Evolutionary conservation across 2,329 filamentous ascomycete species (phyloP).

Genomic region (Coniochaeta ligniaria): DNA sequence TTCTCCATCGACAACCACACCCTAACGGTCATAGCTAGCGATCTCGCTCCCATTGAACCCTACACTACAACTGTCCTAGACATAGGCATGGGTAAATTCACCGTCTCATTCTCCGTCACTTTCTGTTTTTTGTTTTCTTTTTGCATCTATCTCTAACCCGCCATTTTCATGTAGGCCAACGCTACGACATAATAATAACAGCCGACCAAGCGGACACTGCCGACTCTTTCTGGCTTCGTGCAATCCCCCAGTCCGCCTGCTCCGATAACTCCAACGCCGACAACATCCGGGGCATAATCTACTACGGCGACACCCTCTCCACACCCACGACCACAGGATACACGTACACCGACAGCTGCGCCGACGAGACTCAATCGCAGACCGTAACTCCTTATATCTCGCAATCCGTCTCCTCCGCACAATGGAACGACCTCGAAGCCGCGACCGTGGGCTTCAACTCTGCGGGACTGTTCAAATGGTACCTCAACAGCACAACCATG

Average conservation of each 20-base stretch:
- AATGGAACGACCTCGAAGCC: neutral
- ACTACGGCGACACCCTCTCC: constrained; percentile 23
- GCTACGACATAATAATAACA: constrained; percentile 38
- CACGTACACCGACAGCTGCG: constrained; percentile 18
- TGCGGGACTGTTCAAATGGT: constrained; percentile 36
- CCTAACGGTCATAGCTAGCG: constrained; percentile 49
- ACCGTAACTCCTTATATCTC: neutral
- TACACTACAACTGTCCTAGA: constrained; percentile 39
- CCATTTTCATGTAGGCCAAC: no score
- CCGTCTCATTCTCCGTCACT: no score
- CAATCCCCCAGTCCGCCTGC: constrained; percentile 33
- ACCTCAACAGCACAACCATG: constrained; percentile 39
- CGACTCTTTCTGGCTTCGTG: constrained; percentile 29
- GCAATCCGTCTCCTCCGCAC: neutral
- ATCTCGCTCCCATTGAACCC: constrained; percentile 50
- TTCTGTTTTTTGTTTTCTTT: no score
- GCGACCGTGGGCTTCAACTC: constrained; percentile 22
- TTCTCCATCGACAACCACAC: constrained; percentile 35
- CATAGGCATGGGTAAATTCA: constrained; percentile 14
- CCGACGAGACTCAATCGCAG: constrained; percentile 24
- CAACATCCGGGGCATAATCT: constrained; percentile 42
- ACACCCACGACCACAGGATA: constrained; percentile 6
- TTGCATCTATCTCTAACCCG: no score
- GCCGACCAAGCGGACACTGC: constrained; percentile 23
- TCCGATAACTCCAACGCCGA: constrained; percentile 27